Evolutionary conservation across 331 rosid genomes (phyloP), one percentile per base, ranked within the genome.

Genomic region (Phaseolus coccineus): DNA sequence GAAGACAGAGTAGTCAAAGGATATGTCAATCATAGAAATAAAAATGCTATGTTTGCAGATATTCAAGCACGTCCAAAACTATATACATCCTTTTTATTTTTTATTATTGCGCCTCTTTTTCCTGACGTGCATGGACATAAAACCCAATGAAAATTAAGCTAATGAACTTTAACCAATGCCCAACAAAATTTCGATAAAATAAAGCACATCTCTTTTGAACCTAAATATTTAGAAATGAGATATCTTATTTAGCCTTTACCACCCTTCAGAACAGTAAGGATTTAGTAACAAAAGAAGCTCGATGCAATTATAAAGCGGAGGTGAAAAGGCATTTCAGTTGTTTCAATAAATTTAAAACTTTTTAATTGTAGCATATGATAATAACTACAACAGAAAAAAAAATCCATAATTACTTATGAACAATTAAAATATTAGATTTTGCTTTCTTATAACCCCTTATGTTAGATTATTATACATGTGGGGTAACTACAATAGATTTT

Each of bases 61-160:
- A 62, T 63, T 63, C 13, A 12, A 37, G 51, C 78, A 58, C 65
- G 4, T 25, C 19, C 44, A 39, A 14, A 57, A 40, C 52, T 22
- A 31, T 22, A 52, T 28, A 40, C n/a, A 53, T 67, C 53, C 42
- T 4, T 66, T 35, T 66, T 12, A 19, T 52, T 4, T 66, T 35
- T 66, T 12, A 19, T 52, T 19, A 30, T 51, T 77, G 27, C 37
- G 65, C 51, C 44, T 65, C 66, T 51, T 65, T 37, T 65, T n/a
- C 74, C 25, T 65, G 28, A 37, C 66, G 33, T 9, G 19, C 46
- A 77, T 15, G 47, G 58, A 15, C 33, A 52, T 22, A 24, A 40
- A 37, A 77, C 28, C 44, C 24, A 77, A 56, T 52, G 67, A 77
- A 37, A 52, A 30, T 4, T 65, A 51, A 35, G 8, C 44, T 15